Base-by-base conservation (phyloP, 495 filamentous ascomycete genomes). In the Penicillium longicatenatum region DNA sequence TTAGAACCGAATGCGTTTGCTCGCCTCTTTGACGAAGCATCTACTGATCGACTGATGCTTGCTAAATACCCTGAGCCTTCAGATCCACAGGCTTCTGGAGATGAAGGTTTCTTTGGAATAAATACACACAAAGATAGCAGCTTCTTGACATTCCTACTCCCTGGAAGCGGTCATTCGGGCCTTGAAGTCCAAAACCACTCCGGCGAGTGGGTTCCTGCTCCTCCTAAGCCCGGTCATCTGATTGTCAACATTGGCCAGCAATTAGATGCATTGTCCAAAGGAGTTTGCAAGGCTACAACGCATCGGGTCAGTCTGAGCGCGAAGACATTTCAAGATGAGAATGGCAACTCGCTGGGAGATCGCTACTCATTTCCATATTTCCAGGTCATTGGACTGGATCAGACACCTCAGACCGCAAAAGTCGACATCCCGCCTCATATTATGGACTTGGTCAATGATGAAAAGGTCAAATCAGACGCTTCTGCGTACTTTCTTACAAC, bases 181-280 rank as follows among this genome's bases (percentile, higher is more conserved):
- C 75, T 97, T 31, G 92, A 97, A 69, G 91, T 91, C 11, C 92
- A 94, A 71, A 95, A 94, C 69, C 84, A 84, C 58, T 67, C 70
- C 26, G 89, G 92, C 30, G 71, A 82, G 35, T 97, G 92, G 92
- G 84, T 97, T 57, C 85, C 74, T 30, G 71, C 67, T 12, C 67
- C 71, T 17, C 77, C 77, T 3, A 70, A 81, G 1, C 64, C 69
- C 0, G 76, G 73, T 3, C 82, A 82, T 14, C 67, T 86, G 3
- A 90, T 97, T 0, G 91, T 96, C 0, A 92, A 91, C 45, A 93
- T 97, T 62, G 92, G 92, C 0, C 90, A 94, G 67, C 91, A 89
- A 1, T 76, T 97, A 29, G 91, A 96, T 70, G 92, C 92, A 2
- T 75, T 97, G 48, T 96, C 92, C 7, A 81, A 83, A 20, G 92